Evolutionary conservation across 805 yeast species (phyloP).

Genomic region (Sungouiella blattae): DNA sequence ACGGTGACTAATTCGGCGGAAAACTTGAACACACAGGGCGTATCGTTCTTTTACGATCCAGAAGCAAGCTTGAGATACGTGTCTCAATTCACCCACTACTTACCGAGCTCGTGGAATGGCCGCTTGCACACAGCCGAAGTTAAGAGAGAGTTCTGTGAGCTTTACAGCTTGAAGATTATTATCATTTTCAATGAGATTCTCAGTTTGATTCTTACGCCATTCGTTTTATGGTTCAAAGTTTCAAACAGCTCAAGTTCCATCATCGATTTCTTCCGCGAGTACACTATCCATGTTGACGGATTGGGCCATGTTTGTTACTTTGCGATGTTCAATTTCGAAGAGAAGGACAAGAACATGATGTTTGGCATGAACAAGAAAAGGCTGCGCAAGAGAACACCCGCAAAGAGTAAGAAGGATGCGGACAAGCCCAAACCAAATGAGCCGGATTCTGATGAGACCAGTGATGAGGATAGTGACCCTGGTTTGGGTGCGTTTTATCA

Average conservation of each 20-base stretch:
- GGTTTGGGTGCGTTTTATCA: conserved; percentile 42
- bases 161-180: conserved; percentile 71
- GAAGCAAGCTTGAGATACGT: conserved; percentile 80
- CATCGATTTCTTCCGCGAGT: conserved; percentile 88
- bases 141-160: conserved; percentile 73
- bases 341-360: conserved; percentile 47
- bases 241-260: conserved; percentile 72
- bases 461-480: conserved; percentile 17
- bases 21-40: conserved; percentile 21
- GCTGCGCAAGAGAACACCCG: conserved; percentile 11
- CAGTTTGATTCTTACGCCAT: conserved; percentile 82
- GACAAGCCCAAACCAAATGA: conserved; percentile 13
- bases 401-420: conserved; percentile 9
- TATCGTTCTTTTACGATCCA: conserved; percentile 75
- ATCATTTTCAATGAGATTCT: conserved; percentile 73
- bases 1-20: conserved; percentile 19
- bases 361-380: conserved; percentile 23
- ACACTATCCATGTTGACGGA: conserved; percentile 88
- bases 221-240: conserved; percentile 80
- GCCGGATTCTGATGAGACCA: conserved; percentile 13
- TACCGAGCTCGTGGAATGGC: conserved; percentile 86
- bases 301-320: conserved; percentile 90
- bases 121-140: conserved; percentile 80
- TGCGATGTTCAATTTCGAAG: conserved; percentile 86
- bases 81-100: conserved; percentile 83